Conservation (phyloP, 345 rosid species). For the Salix udensis region DNA sequence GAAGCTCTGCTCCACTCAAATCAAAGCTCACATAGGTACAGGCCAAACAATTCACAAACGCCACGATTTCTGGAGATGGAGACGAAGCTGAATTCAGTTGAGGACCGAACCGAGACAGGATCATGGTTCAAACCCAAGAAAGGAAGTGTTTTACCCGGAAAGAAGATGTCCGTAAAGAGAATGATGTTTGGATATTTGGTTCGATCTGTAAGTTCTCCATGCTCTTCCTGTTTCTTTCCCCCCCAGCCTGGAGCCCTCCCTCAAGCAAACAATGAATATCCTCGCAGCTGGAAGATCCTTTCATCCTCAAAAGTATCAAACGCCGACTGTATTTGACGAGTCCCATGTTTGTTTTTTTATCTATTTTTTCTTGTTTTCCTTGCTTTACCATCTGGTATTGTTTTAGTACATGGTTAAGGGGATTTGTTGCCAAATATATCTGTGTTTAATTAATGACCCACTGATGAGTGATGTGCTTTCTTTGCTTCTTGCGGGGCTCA, state of each 20-base stretch:
- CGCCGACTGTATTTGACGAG: background rate
- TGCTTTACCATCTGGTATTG: background rate
- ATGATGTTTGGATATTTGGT: conserved; percentile 24
- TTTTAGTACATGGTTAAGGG: background rate
- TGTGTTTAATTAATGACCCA: background rate
- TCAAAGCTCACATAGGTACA: too few relatives aligned
- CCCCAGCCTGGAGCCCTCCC: background rate
- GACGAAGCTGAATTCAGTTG: background rate
- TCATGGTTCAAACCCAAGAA: conserved; percentile 6
- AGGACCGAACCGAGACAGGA: background rate
- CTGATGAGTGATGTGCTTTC: background rate
- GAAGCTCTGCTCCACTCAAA: too few relatives aligned
- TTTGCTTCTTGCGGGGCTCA: background rate
- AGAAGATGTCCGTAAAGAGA: conserved; percentile 43
- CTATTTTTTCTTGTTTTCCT: background rate
- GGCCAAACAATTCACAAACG: too few relatives aligned
- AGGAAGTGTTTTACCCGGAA: conserved; percentile 37
- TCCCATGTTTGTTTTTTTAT: background rate
- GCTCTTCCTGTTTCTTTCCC: background rate
- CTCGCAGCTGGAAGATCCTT: background rate
- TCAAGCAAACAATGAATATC: background rate
- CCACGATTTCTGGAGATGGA: background rate
- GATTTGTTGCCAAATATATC: background rate
- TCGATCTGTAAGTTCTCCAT: conserved; percentile 9
- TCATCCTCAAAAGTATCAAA: background rate